These are phyloP conservation scores for Syzygium oleosum DNA, from an alignment of 345 rosid species.

Conservation along the genomic window DNA sequence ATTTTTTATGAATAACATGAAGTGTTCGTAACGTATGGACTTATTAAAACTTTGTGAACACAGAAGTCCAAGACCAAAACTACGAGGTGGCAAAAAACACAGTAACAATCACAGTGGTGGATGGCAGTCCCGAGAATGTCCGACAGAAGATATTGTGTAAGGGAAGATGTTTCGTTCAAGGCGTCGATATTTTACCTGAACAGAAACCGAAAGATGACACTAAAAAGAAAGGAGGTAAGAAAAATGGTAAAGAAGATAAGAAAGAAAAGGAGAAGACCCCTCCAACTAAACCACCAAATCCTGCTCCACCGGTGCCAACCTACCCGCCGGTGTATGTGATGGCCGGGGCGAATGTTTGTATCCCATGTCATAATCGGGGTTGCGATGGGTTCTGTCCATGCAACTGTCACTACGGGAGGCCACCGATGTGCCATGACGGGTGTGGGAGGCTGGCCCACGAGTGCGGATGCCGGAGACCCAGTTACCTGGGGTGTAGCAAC, in stretches of 20 bases:
- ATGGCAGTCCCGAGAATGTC: not conserved
- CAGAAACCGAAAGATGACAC: not conserved
- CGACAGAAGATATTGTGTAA: not conserved
- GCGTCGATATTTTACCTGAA: not conserved
- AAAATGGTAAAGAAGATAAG: not conserved
- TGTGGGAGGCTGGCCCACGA: constrained; percentile 1
- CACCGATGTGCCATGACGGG: constrained; percentile 2
- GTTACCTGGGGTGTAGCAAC: not conserved
- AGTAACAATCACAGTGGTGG: not conserved
- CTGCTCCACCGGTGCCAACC: not conserved
- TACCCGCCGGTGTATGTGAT: not conserved
- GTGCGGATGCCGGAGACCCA: not conserved
- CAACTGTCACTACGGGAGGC: not conserved
- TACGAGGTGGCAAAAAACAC: not conserved
- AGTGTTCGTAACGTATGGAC: not conserved
- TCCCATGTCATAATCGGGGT: not conserved
- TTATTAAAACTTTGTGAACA: not conserved
- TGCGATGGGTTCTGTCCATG: not conserved
- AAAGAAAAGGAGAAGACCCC: not conserved
- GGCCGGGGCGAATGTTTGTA: not conserved
- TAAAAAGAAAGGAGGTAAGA: not conserved
- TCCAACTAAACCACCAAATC: no score
- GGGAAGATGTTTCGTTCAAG: not conserved
- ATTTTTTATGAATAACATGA: not conserved
- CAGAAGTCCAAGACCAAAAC: not conserved